Conservation (phyloP, 805 yeast species). For the Komagataella populi region DNA sequence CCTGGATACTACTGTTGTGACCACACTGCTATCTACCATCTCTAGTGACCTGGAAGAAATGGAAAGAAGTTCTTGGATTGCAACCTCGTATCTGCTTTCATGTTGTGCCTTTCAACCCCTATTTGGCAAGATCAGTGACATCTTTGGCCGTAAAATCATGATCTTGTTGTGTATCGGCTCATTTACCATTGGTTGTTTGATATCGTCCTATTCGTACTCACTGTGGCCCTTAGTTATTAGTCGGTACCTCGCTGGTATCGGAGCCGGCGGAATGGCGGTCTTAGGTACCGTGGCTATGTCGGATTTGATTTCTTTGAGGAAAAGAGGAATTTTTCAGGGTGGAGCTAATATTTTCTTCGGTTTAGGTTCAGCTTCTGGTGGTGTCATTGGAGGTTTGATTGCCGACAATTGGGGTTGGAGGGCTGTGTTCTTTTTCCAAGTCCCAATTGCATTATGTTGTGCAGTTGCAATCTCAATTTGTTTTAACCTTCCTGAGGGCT, state of each 20-base stretch:
- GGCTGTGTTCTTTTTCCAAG: slow-evolving; percentile 38
- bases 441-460: slow-evolving; percentile 33
- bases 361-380: slow-evolving; percentile 65
- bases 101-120: slow-evolving; percentile 39
- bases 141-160: slow-evolving; percentile 33
- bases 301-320: slow-evolving; percentile 64
- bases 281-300: slow-evolving; percentile 64
- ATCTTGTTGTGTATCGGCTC: slow-evolving; percentile 16
- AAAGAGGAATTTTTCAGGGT: slow-evolving; percentile 77
- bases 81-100: slow-evolving; percentile 26
- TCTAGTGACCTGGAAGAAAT: slow-evolving; percentile 37
- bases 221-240: slow-evolving; percentile 35
- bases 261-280: slow-evolving; percentile 78
- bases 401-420: slow-evolving; percentile 53
- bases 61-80: slow-evolving; percentile 27
- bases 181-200: slow-evolving; percentile 24
- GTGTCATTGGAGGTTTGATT: slow-evolving; percentile 45
- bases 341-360: slow-evolving; percentile 66
- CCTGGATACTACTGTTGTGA: slow-evolving; percentile 40
- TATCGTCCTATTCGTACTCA: slow-evolving; percentile 27
- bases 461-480: slow-evolving; percentile 22
- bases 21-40: slow-evolving; percentile 34
- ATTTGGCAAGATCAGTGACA: slow-evolving; percentile 39
- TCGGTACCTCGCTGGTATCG: slow-evolving; percentile 69
- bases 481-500: slow-evolving; percentile 25